Evolutionary conservation across 306 rosid genomes (phyloP).

Genomic region (Carpinus viminea): DNA sequence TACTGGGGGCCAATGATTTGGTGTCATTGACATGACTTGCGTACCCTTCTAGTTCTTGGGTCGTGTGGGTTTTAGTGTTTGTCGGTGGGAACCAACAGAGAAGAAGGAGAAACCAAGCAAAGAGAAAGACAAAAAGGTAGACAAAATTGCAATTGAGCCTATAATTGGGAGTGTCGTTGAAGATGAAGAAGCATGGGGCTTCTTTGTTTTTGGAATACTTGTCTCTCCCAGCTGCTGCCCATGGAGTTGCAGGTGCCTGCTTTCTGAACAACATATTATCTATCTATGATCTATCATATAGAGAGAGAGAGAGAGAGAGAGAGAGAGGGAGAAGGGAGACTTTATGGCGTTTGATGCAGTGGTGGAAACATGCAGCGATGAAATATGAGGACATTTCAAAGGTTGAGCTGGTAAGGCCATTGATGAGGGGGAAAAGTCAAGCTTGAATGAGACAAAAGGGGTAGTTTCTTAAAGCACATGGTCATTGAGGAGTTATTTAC

Average conservation of each 20-base stretch:
- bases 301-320: neutral
- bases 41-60: neutral
- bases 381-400: too few species aligned
- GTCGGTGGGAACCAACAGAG: slow-evolving; percentile 32
- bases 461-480: too few species aligned
- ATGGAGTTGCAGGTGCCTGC: slow-evolving; percentile 36
- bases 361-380: too few species aligned
- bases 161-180: neutral
- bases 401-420: too few species aligned
- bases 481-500: too few species aligned
- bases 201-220: slow-evolving; percentile 41
- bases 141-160: neutral
- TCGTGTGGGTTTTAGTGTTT: neutral
- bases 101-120: slow-evolving; percentile 45
- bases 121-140: slow-evolving; percentile 40
- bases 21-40: too few species aligned
- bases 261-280: slow-evolving; percentile 55
- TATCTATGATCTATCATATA: neutral
- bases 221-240: slow-evolving; percentile 17
- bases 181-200: neutral
- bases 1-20: neutral
- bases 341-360: too few species aligned
- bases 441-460: too few species aligned
- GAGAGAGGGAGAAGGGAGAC: too few species aligned
- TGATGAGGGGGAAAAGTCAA: too few species aligned